phyloP scores from a whole-genome alignment of 2,329 filamentous ascomycete genomes.

The Cercospora zeina region DNA sequence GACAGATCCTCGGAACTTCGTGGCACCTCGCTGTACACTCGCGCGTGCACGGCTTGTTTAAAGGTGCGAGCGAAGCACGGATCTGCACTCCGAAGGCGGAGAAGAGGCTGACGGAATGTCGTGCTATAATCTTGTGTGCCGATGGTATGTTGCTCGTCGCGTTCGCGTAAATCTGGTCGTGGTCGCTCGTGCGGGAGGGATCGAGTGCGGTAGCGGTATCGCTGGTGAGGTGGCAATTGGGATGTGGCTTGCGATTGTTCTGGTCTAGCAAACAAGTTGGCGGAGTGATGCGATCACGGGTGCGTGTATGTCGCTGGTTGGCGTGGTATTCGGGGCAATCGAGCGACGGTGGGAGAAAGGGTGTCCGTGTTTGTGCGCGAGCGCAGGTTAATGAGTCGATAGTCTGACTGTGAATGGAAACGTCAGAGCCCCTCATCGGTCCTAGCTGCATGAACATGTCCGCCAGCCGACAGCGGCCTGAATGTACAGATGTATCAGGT shows the following conservation, averaged over 20 bases:
- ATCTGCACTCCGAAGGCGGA: conserved; percentile 28
- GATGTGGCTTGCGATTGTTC: conserved; percentile 1
- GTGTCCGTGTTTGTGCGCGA: background rate
- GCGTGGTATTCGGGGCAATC: background rate
- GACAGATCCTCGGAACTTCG: conserved; percentile 53
- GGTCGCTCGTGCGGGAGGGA: conserved; percentile 12
- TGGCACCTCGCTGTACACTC: conserved; percentile 89
- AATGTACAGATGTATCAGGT: too few relatives aligned
- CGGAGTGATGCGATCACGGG: background rate
- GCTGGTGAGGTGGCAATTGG: background rate
- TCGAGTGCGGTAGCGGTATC: conserved; percentile 5
- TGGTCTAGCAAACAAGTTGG: background rate
- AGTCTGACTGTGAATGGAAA: background rate
- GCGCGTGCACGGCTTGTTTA: conserved; percentile 85
- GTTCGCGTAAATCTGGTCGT: background rate
- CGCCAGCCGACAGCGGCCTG: too few relatives aligned
- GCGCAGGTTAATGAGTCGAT: background rate
- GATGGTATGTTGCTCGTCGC: background rate
- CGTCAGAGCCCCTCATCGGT: conserved; percentile 1
- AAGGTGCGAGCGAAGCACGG: conserved; percentile 64
- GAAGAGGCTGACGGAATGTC: background rate
- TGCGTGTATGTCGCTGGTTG: background rate
- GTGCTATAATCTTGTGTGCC: background rate
- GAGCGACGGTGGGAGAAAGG: background rate
- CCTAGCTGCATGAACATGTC: background rate